Base-by-base conservation (phyloP, 139 green algal genomes). In the Ostreobium quekettii region DNA sequence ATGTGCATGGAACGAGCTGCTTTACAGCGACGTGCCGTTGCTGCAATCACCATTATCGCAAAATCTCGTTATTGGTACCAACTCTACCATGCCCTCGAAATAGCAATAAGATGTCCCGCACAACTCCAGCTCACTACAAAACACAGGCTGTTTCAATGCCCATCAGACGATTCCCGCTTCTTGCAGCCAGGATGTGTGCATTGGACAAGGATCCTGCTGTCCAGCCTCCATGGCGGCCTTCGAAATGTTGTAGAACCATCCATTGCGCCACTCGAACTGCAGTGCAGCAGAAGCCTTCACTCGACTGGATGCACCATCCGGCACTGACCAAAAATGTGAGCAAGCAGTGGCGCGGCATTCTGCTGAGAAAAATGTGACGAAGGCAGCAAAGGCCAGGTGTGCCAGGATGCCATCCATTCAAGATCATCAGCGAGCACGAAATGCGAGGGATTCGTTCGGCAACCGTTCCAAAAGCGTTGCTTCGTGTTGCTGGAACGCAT, bases 191-290 rank as follows among this genome's bases (percentile, higher is more conserved):
- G 75, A 73, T 0, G 91, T 93, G 79, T 99, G 94, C 32, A 67
- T 75, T 1, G 93, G 94, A 67, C 82, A 96, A 1, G 94, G 93
- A 70, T 99, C 94, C n/a, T 76, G 32, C 64, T 75, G 66, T 3
- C 89, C 89, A 5, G 60, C 74, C 0, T 62, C 67, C 6, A 84
- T 3, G 2, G 85, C 82, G 59, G 70, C 61, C 48, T 88, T 39
- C 30, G 67, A 84, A 22, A 97, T 72, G 19, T 62, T 64, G 56
- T 95, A 88, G 75, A 99, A 99, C 71, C 78, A 99, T 6, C 94
- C 94, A 73, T 99, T 99, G 47, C 94, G 78, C 94, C 93, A 99
- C 26, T 85, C 64, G 75, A 98, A 96, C 84, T 91, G 77, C 36
- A 49, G 24, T 37, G 62, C 0, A 19, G 24, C 22, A 26, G 30